These are phyloP conservation scores for Acanthamoeba royreba DNA, from an alignment of 208 protist species.

Conservation along the genomic window DNA sequence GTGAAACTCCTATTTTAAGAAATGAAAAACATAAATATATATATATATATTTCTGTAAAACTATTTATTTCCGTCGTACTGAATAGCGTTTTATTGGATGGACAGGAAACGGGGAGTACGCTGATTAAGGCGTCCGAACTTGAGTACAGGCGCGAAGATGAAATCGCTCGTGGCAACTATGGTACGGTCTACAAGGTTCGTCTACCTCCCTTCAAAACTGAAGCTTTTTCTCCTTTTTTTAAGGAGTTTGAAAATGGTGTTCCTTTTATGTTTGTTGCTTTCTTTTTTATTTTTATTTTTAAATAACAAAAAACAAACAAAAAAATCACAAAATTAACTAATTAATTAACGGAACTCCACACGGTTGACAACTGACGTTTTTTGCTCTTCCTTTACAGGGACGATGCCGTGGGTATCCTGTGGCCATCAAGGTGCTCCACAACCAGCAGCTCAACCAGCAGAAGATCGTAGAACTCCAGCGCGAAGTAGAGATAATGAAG, in stretches of 20 bases:
- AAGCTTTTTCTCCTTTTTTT: not conserved
- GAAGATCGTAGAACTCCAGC: not conserved
- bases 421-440: conserved; percentile 34
- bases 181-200: not conserved
- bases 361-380: no score
- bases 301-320: not conserved
- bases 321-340: not conserved
- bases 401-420: not conserved
- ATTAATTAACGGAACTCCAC: not conserved
- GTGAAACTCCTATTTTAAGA: no score
- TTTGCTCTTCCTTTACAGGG: no score
- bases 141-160: not conserved
- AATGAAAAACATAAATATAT: no score
- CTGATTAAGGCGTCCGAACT: not conserved
- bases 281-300: not conserved
- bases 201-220: no score
- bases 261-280: not conserved
- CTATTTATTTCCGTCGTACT: no score
- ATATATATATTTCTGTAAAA: no score
- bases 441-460: not conserved
- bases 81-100: no score
- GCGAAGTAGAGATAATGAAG: conserved; percentile 29
- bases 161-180: not conserved
- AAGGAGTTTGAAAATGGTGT: no score
- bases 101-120: not conserved